Conservation (phyloP, 768 basidiomycete genomes). For the Phlebiopsis flavidoalba region DNA sequence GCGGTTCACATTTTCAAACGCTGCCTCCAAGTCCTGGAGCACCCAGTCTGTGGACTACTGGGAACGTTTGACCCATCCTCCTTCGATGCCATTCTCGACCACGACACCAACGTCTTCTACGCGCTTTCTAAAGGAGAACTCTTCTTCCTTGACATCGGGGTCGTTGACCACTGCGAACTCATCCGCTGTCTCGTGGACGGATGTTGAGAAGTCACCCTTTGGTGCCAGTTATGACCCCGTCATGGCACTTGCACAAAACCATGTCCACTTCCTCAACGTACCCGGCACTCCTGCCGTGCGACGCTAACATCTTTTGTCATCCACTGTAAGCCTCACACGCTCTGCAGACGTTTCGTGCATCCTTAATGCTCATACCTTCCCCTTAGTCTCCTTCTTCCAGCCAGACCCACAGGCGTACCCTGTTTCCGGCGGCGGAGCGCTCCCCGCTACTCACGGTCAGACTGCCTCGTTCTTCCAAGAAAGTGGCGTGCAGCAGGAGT, state of each 20-base stretch:
- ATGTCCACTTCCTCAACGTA: constrained; percentile 77
- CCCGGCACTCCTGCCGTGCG: constrained; percentile 63
- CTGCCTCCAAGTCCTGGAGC: constrained; percentile 67
- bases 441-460: constrained; percentile 68
- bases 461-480: constrained; percentile 65
- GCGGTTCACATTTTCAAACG: constrained; percentile 81
- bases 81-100: constrained; percentile 78
- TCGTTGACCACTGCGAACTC: constrained; percentile 55
- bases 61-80: constrained; percentile 57
- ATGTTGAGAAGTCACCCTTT: constrained; percentile 51
- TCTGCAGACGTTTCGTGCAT: background rate
- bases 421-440: constrained; percentile 36
- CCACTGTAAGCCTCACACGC: constrained; percentile 55
- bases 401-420: constrained; percentile 58
- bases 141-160: constrained; percentile 67
- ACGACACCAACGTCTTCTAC: constrained; percentile 91
- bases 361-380: background rate
- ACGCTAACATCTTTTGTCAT: constrained; percentile 80
- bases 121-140: constrained; percentile 62
- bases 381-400: constrained; percentile 73
- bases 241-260: constrained; percentile 83
- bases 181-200: constrained; percentile 57
- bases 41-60: constrained; percentile 56
- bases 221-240: constrained; percentile 58
- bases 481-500: constrained; percentile 59